Evolutionary conservation across 1,284 basidiomycete species (phyloP).

Genomic region (Malassezia sympodialis): DNA sequence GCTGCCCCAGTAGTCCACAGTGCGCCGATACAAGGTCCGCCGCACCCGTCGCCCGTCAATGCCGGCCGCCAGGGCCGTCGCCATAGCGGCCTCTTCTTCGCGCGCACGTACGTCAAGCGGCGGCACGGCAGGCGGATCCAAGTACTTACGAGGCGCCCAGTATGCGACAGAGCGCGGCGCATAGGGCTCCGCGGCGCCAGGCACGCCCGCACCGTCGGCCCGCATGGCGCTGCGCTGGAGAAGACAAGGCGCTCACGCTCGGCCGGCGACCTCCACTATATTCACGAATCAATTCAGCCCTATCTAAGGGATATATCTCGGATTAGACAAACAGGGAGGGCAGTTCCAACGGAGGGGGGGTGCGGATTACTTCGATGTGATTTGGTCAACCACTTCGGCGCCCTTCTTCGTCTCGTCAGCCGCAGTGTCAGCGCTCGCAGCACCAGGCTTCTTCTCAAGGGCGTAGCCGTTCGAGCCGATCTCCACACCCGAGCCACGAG

Average conservation of each 20-base stretch:
- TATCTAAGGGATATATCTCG: conserved; percentile 5
- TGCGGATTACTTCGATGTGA: conserved; percentile 2
- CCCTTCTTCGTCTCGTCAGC: not conserved
- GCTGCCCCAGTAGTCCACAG: conserved; percentile 84
- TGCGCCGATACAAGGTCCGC: conserved; percentile 80
- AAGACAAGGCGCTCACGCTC: not conserved
- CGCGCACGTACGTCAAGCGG: conserved; percentile 64
- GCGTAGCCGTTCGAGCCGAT: conserved; percentile 55
- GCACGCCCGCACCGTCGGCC: not conserved
- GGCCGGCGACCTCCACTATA: not conserved
- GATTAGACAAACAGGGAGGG: conserved; percentile 6
- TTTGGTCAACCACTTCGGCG: conserved; percentile 10
- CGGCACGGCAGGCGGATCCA: conserved; percentile 58
- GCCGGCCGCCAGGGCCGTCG: conserved; percentile 40
- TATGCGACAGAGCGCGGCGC: not conserved
- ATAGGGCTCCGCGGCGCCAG: not conserved
- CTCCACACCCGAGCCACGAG: conserved; percentile 51
- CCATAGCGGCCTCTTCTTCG: conserved; percentile 62
- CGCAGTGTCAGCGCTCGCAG: not conserved
- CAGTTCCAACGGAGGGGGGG: not conserved
- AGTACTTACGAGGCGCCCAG: conserved; percentile 40
- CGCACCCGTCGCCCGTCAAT: conserved; percentile 64
- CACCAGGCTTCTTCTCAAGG: conserved; percentile 13
- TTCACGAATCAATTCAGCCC: not conserved
- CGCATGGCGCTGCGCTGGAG: not conserved